Evolutionary conservation across 2,329 filamentous ascomycete genomes (phyloP).

Genomic region (Dendryphion nanum): DNA sequence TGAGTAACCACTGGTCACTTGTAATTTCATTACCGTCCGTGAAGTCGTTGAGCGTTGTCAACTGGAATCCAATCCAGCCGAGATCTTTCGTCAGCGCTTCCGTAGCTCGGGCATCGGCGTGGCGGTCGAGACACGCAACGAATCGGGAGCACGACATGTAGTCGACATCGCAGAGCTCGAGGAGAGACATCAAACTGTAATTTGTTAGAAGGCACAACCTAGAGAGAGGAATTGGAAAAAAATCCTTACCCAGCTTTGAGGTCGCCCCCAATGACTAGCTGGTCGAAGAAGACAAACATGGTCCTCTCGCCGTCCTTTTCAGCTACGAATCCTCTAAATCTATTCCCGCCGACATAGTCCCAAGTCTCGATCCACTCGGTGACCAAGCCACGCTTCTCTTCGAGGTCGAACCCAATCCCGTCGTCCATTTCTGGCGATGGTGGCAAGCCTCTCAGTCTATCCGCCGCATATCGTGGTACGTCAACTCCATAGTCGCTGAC

Average conservation of each 20-base stretch:
- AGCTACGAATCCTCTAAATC: constrained; percentile 82
- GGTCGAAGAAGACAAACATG: constrained; percentile 86
- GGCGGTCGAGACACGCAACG: constrained; percentile 76
- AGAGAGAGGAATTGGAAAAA: constrained; percentile 16
- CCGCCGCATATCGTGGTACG: constrained; percentile 15
- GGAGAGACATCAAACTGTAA: constrained; percentile 70
- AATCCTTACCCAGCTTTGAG: constrained; percentile 87
- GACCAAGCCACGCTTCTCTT: constrained; percentile 38
- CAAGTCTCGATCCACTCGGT: constrained; percentile 73
- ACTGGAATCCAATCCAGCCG: constrained; percentile 89
- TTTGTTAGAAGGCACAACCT: constrained; percentile 13
- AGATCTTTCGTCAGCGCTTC: constrained; percentile 75
- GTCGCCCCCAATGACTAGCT: constrained; percentile 68
- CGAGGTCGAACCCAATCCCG: constrained; percentile 13
- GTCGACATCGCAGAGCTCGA: constrained; percentile 78
- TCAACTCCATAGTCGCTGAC: constrained; percentile 32
- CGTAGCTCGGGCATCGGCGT: constrained; percentile 60
- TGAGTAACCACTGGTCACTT: constrained; percentile 79
- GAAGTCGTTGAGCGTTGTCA: constrained; percentile 78
- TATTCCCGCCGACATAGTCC: constrained; percentile 81
- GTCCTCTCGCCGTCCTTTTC: constrained; percentile 68
- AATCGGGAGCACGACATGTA: constrained; percentile 72
- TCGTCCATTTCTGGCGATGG: constrained; percentile 34
- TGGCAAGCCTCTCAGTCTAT: constrained; percentile 28
- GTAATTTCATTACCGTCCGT: constrained; percentile 60